These are phyloP conservation scores for Ophiostoma ips DNA, from an alignment of 2,329 filamentous ascomycete species.

Conservation along the genomic window DNA sequence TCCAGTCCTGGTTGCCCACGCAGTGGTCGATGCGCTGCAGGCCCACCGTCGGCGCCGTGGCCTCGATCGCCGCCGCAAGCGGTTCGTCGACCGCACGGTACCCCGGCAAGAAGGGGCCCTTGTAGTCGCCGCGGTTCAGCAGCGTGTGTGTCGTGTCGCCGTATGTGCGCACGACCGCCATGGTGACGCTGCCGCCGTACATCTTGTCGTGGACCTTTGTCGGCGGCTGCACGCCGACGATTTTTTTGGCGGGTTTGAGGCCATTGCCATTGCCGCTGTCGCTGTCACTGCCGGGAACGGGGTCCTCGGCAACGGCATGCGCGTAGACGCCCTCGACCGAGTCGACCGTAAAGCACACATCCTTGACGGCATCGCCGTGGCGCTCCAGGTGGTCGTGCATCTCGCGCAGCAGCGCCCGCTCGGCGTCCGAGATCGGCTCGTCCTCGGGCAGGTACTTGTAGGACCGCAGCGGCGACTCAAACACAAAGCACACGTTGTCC, in stretches of 20 bases:
- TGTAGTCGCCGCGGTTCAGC: conserved; percentile 57
- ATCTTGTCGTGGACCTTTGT: conserved; percentile 39
- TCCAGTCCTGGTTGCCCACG: conserved; percentile 93
- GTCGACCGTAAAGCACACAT: conserved; percentile 91
- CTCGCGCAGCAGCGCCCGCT: conserved; percentile 52
- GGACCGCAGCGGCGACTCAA: conserved; percentile 67
- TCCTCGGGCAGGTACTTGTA: conserved; percentile 37
- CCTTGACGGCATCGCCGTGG: conserved; percentile 89
- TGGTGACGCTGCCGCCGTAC: conserved; percentile 54
- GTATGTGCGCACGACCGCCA: conserved; percentile 78
- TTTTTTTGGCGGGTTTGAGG: neutral
- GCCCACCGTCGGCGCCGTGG: conserved; percentile 40
- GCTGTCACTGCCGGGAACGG: conserved; percentile 18
- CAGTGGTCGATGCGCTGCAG: conserved; percentile 84
- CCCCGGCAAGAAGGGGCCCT: conserved; percentile 69
- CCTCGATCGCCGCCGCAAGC: conserved; percentile 21
- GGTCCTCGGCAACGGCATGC: conserved; percentile 53
- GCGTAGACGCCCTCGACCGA: conserved; percentile 68
- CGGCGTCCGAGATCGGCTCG: conserved; percentile 47
- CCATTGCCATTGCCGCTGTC: neutral
- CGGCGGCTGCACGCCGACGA: conserved; percentile 45
- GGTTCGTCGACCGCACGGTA: conserved; percentile 48
- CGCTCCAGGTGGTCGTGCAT: conserved; percentile 73
- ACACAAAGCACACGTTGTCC: conserved; percentile 62
- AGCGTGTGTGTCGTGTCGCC: conserved; percentile 93